A percentile compares a stretch with the other conserved stretches of the same genome.
Conservation (phyloP, 208 protist genomes). For the Crithidia bombi region DNA sequence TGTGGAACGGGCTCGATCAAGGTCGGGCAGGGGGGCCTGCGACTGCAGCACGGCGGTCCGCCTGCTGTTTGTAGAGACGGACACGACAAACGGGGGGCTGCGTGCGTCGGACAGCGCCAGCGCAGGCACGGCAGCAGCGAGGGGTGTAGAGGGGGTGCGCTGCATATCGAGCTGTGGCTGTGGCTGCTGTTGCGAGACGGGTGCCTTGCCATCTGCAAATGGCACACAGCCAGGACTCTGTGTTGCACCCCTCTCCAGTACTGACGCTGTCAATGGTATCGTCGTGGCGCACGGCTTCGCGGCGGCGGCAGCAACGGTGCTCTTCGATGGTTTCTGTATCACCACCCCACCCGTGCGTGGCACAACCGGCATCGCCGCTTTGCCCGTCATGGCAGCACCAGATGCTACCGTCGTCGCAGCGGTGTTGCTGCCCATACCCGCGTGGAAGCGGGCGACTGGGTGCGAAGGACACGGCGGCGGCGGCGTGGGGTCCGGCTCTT, state of each 20-base stretch:
- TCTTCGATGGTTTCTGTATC: background rate
- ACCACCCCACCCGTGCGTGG: background rate
- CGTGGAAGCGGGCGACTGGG: background rate
- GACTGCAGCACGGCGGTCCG: background rate
- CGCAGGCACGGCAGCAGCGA: background rate
- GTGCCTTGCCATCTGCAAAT: slow-evolving; percentile 23
- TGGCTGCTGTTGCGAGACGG: background rate
- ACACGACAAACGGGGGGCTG: background rate
- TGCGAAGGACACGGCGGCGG: slow-evolving; percentile 5
- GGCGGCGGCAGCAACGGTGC: background rate
- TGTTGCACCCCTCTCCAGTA: background rate
- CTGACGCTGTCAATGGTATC: background rate
- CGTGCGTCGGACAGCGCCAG: background rate
- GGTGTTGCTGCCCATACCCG: background rate
- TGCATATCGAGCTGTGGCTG: background rate
- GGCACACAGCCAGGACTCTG: slow-evolving; percentile 9
- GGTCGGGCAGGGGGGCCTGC: background rate
- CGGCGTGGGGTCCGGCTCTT: slow-evolving; percentile 14
- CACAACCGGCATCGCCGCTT: slow-evolving; percentile 1
- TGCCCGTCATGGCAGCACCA: background rate
- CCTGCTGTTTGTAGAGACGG: background rate
- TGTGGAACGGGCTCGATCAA: slow-evolving; percentile 19
- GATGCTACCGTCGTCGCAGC: background rate
- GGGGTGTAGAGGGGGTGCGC: background rate
- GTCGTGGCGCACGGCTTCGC: background rate